Conservation (phyloP, 768 basidiomycete species). For the Naganishia randhawae region DNA sequence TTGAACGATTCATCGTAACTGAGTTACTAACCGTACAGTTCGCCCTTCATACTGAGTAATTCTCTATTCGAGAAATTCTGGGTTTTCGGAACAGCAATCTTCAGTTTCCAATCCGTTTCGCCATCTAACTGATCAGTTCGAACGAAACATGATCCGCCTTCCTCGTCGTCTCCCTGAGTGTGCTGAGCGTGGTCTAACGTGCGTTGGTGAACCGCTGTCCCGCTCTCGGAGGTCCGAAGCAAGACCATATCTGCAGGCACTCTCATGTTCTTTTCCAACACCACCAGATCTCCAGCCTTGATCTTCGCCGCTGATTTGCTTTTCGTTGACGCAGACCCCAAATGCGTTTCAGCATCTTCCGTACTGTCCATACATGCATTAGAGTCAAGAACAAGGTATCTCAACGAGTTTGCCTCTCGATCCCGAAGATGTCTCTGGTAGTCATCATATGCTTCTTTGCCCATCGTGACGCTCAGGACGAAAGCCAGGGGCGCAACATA, state of each 20-base stretch:
- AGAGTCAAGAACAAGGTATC: slow-evolving; percentile 76
- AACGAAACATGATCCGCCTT: slow-evolving; percentile 91
- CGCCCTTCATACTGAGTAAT: slow-evolving; percentile 67
- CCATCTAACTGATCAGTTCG: slow-evolving; percentile 97
- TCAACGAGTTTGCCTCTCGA: slow-evolving; percentile 88
- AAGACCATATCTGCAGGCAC: slow-evolving; percentile 92
- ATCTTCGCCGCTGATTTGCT: slow-evolving; percentile 82
- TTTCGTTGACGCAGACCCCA: slow-evolving; percentile 55
- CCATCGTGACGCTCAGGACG: slow-evolving; percentile 90
- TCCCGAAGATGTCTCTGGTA: slow-evolving; percentile 90
- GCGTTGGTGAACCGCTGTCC: background rate
- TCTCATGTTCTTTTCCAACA: slow-evolving; percentile 92
- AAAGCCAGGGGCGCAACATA: slow-evolving; percentile 96
- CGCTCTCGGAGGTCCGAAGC: slow-evolving; percentile 71
- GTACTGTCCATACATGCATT: slow-evolving; percentile 24
- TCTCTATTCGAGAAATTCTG: slow-evolving; percentile 65
- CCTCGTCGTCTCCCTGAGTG: slow-evolving; percentile 26
- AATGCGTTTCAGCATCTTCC: slow-evolving; percentile 5
- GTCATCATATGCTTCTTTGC: slow-evolving; percentile 98
- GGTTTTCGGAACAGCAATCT: slow-evolving; percentile 77
- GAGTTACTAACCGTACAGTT: slow-evolving; percentile 70
- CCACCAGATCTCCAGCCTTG: slow-evolving; percentile 83
- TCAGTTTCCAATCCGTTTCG: slow-evolving; percentile 98
- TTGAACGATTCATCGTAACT: slow-evolving; percentile 11
- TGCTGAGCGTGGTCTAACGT: background rate